Percentiles rank a stretch among this genome's conserved stretches.
These are phyloP conservation scores for Cyberlindnera mycetangii DNA, from an alignment of 805 yeast species.

Conservation along the genomic window DNA sequence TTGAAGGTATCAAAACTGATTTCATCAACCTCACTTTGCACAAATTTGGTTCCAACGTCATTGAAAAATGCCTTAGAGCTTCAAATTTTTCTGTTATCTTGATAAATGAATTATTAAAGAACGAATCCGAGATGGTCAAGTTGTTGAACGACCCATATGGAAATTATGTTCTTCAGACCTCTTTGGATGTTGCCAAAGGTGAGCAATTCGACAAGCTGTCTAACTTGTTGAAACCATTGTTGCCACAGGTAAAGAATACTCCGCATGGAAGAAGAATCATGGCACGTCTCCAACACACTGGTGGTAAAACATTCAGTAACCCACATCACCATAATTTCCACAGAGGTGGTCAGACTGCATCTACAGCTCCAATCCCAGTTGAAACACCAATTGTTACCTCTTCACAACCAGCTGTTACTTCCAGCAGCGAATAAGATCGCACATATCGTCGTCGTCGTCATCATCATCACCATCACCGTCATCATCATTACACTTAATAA, in stretches of 20 bases:
- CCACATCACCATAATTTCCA: background rate
- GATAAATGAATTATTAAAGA: constrained; percentile 45
- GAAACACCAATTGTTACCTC: background rate
- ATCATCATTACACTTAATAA: no score
- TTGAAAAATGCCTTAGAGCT: constrained; percentile 77
- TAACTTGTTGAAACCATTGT: constrained; percentile 62
- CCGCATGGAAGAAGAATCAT: constrained; percentile 96
- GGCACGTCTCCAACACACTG: constrained; percentile 48
- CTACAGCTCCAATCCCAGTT: background rate
- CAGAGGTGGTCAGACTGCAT: background rate
- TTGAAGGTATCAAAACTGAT: constrained; percentile 32
- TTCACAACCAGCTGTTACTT: background rate
- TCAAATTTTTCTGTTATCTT: constrained; percentile 44
- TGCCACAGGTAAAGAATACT: constrained; percentile 78
- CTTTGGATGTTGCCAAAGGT: constrained; percentile 56
- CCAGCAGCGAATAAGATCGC: background rate
- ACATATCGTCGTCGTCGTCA: background rate
- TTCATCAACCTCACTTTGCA: constrained; percentile 62
- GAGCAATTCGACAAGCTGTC: constrained; percentile 54
- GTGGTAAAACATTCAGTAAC: constrained; percentile 5
- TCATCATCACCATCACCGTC: no score
- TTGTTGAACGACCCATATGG: constrained; percentile 90
- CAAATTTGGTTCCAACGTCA: constrained; percentile 91
- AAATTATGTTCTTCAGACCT: constrained; percentile 92
- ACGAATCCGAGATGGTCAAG: constrained; percentile 36